phyloP scores from a whole-genome alignment of 2,329 filamentous ascomycete genomes.

The Pestalotiopsis sp. region DNA sequence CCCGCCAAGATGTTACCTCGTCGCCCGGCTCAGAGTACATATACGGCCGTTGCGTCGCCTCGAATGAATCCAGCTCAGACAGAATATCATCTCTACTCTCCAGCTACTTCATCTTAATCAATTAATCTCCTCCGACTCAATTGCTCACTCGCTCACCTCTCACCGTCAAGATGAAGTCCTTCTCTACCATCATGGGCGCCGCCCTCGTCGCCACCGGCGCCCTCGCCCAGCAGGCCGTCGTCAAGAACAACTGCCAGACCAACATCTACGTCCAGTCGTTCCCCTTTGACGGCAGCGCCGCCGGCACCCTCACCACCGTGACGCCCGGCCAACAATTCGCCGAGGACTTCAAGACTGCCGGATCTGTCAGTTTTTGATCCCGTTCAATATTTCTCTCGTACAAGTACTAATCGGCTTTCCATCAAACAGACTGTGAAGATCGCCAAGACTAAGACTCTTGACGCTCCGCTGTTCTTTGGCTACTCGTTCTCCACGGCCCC shows the following conservation, averaged over 20 bases:
- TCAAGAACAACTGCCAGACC: constrained; percentile 37
- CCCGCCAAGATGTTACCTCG: not conserved
- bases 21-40: not conserved
- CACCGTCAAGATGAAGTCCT: constrained; percentile 29
- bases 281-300: constrained; percentile 29
- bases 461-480: constrained; percentile 42
- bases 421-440: constrained; percentile 42
- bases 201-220: constrained; percentile 35
- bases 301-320: constrained; percentile 36
- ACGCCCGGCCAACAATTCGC: constrained; percentile 35
- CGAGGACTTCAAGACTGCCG: constrained; percentile 37
- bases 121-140: not conserved
- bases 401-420: constrained; percentile 17
- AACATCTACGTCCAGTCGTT: constrained; percentile 8
- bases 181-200: constrained; percentile 22
- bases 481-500: constrained; percentile 41
- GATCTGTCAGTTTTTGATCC: constrained; percentile 25
- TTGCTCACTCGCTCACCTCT: not conserved
- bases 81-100: not conserved
- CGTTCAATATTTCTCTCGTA: not conserved
- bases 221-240: constrained; percentile 38
- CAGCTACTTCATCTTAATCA: not conserved
- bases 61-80: not conserved
- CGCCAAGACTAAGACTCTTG: constrained; percentile 39
- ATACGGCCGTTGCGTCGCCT: not conserved